phyloP scores from a whole-genome alignment of 192 early-diverging fungal genomes.

The Coemansia asiatica region DNA sequence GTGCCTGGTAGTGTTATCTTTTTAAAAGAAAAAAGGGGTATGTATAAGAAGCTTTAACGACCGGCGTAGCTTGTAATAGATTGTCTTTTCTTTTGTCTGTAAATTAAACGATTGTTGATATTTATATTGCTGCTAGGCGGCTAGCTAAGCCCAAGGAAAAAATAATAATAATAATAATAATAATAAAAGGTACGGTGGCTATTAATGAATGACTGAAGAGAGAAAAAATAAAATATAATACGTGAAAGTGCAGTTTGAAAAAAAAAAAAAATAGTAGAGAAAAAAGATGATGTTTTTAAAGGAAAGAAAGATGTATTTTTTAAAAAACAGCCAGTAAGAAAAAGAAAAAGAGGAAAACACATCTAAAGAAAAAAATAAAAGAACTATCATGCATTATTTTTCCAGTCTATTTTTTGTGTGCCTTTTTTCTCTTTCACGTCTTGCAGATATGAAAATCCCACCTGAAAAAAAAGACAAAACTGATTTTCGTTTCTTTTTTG shows the following conservation, averaged over 20 bases:
- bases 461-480: background rate
- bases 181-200: background rate
- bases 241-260: background rate
- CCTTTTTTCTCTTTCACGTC: background rate
- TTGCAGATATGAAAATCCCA: background rate
- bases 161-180: background rate
- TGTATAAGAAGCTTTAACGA: too few species aligned
- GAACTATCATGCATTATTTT: background rate
- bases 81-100: too few species aligned
- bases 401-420: background rate
- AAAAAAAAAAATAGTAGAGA: background rate
- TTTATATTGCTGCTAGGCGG: background rate
- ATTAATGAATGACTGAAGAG: background rate
- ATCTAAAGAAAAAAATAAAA: background rate
- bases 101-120: too few species aligned
- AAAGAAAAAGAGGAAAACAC: too few species aligned
- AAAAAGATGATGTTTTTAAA: background rate
- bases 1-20: too few species aligned
- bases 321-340: too few species aligned
- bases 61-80: too few species aligned
- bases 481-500: background rate
- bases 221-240: background rate
- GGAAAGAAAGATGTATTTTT: background rate
- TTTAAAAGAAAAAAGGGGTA: too few species aligned
- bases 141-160: background rate